These are phyloP conservation scores for Phialocephala sp. DNA, from an alignment of 2,329 filamentous ascomycete genomes.

Conservation along the genomic window DNA sequence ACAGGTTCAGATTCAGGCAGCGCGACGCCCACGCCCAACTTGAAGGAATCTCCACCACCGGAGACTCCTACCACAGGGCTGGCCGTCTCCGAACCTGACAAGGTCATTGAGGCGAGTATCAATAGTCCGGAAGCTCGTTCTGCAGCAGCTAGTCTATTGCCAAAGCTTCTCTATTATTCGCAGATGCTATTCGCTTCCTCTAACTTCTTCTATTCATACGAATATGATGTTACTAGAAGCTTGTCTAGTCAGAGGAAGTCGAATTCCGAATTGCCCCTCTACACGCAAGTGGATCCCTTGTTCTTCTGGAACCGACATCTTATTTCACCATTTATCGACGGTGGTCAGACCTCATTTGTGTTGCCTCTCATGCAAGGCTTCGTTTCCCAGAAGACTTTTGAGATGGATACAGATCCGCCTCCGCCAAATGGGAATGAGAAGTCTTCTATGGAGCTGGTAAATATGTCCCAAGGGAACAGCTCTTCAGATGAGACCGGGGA, in stretches of 20 bases:
- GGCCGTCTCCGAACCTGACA: constrained; percentile 2
- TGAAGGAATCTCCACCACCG: constrained; percentile 41
- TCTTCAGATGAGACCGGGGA: constrained; percentile 29
- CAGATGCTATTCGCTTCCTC: constrained; percentile 84
- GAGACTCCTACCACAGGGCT: constrained; percentile 1
- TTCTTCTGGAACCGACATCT: constrained; percentile 94
- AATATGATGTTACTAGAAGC: constrained; percentile 84
- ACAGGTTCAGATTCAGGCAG: constrained; percentile 50
- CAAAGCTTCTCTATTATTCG: constrained; percentile 83
- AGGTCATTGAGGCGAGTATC: constrained; percentile 15
- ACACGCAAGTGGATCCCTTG: constrained; percentile 73
- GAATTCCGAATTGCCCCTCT: constrained; percentile 63
- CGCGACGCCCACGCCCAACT: constrained; percentile 36
- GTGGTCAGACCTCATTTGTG: constrained; percentile 72
- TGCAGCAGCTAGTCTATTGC: constrained; percentile 59
- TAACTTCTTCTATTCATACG: constrained; percentile 96
- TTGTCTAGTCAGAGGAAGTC: constrained; percentile 50
- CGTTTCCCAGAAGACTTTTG: constrained; percentile 83
- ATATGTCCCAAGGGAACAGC: constrained; percentile 42
- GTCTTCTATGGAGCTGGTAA: constrained; percentile 49
- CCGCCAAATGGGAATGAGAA: constrained; percentile 53
- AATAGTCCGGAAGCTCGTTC: constrained; percentile 24
- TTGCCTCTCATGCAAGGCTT: constrained; percentile 94
- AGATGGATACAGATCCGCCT: constrained; percentile 65
- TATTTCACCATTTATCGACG: constrained; percentile 73